Conservation (phyloP, 169 alveolate genomes). For the Eimeria falciformis region DNA sequence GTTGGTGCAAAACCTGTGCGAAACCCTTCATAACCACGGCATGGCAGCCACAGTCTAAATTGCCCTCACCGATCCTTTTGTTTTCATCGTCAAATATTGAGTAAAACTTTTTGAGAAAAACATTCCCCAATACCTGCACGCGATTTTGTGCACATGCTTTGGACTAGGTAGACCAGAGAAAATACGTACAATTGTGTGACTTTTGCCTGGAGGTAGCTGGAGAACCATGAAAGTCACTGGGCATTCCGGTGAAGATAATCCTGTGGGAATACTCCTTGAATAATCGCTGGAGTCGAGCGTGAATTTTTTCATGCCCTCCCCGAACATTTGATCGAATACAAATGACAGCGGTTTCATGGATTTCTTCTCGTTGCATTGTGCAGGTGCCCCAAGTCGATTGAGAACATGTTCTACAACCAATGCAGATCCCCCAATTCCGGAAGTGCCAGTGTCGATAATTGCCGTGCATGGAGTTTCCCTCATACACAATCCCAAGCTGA, state of each 20-base stretch:
- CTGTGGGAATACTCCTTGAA: neutral
- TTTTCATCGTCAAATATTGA: slow-evolving; percentile 21
- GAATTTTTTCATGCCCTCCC: slow-evolving; percentile 6
- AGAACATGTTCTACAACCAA: slow-evolving; percentile 2
- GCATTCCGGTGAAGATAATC: slow-evolving; percentile 25
- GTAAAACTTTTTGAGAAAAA: slow-evolving; percentile 15
- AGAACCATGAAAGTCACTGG: slow-evolving; percentile 20
- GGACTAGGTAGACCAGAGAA: neutral
- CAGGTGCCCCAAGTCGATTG: neutral
- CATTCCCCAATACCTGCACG: slow-evolving; percentile 45
- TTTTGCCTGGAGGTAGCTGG: slow-evolving; percentile 55
- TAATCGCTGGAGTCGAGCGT: slow-evolving; percentile 14
- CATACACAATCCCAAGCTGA: slow-evolving; percentile 40
- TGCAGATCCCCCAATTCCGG: slow-evolving; percentile 46
- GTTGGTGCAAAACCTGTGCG: slow-evolving; percentile 41
- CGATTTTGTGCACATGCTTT: neutral
- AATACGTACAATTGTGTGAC: slow-evolving; percentile 27
- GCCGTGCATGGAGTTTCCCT: slow-evolving; percentile 50
- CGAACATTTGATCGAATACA: slow-evolving; percentile 5
- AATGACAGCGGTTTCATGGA: slow-evolving; percentile 30
- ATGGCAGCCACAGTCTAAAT: neutral
- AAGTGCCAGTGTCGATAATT: slow-evolving; percentile 53
- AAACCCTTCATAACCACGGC: neutral
- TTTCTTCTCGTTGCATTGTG: neutral
- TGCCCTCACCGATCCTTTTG: slow-evolving; percentile 41